Conservation (phyloP, 768 basidiomycete genomes). For the Vararia minispora region DNA sequence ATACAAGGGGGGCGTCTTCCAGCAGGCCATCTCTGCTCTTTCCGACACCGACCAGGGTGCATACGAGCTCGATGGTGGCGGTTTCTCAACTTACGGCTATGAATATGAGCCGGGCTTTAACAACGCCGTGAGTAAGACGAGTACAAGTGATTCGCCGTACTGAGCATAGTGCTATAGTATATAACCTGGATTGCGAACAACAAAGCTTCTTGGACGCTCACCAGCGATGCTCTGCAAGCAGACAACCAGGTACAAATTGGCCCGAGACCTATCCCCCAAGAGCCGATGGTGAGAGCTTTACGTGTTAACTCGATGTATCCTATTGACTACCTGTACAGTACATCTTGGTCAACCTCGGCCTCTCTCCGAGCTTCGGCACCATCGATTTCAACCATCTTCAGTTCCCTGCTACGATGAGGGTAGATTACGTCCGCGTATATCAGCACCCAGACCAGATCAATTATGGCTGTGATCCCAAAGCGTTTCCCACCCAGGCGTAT, state of each 20-base stretch:
- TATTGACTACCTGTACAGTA: constrained; percentile 32
- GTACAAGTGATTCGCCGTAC: not conserved
- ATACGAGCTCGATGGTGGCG: constrained; percentile 24
- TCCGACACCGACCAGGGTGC: constrained; percentile 30
- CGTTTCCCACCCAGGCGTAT: constrained; percentile 66
- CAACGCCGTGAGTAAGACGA: constrained; percentile 7
- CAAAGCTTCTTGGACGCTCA: constrained; percentile 28
- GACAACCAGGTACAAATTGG: constrained; percentile 23
- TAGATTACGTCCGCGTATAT: constrained; percentile 81
- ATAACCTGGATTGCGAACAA: constrained; percentile 33
- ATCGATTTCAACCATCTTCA: constrained; percentile 42
- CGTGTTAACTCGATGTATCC: not conserved
- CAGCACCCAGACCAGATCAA: constrained; percentile 38
- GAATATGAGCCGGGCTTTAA: constrained; percentile 28
- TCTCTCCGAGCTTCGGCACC: constrained; percentile 46
- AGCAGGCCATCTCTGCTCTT: constrained; percentile 74
- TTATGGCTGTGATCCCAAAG: constrained; percentile 57
- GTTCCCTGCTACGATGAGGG: constrained; percentile 48
- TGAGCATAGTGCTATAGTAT: constrained; percentile 16
- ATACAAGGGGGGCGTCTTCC: constrained; percentile 68
- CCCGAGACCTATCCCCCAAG: constrained; percentile 27
- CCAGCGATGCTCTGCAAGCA: constrained; percentile 23
- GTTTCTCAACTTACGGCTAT: constrained; percentile 30
- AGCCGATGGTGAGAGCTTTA: constrained; percentile 25
- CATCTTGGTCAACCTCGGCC: constrained; percentile 46